phyloP scores from a whole-genome alignment of 352 stramenopile species.

The Globisporangium emineosum region DNA sequence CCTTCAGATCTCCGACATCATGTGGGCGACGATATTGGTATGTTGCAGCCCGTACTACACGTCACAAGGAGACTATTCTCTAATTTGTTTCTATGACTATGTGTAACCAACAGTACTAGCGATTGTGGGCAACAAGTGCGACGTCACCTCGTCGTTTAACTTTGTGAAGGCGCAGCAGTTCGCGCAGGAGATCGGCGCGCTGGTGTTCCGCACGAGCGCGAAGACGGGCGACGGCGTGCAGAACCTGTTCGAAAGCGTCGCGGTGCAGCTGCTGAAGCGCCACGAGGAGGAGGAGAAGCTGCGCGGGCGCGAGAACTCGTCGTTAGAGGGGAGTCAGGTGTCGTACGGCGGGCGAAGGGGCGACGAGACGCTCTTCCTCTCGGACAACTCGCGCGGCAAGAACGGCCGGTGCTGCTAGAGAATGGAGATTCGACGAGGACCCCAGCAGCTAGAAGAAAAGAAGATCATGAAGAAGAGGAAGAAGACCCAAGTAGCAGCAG shows the following conservation, averaged over 20 bases:
- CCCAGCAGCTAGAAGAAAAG: background rate
- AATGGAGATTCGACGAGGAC: background rate
- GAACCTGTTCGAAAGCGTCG: slow-evolving; percentile 71
- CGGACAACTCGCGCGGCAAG: slow-evolving; percentile 16
- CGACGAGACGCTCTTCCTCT: slow-evolving; percentile 16
- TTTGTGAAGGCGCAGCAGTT: slow-evolving; percentile 72
- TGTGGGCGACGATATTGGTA: slow-evolving; percentile 68
- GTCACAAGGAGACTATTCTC: background rate
- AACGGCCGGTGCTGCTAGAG: slow-evolving; percentile 14
- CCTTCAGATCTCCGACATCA: slow-evolving; percentile 67
- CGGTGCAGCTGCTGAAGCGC: slow-evolving; percentile 69
- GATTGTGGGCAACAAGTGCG: slow-evolving; percentile 84
- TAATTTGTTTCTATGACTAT: background rate
- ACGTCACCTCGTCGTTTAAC: slow-evolving; percentile 60
- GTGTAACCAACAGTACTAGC: slow-evolving; percentile 44
- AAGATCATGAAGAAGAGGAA: background rate
- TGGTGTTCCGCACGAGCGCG: slow-evolving; percentile 78
- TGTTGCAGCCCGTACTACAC: background rate
- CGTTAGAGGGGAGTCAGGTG: slow-evolving; percentile 19
- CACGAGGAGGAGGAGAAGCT: slow-evolving; percentile 61
- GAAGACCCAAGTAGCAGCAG: background rate
- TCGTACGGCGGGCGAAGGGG: slow-evolving; percentile 28
- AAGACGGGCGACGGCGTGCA: slow-evolving; percentile 80
- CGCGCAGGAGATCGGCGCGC: slow-evolving; percentile 74
- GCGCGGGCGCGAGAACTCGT: slow-evolving; percentile 44